Evolutionary conservation across 371 early-diverging fungal species (phyloP).

Genomic region (Capniomyces stellatus): DNA sequence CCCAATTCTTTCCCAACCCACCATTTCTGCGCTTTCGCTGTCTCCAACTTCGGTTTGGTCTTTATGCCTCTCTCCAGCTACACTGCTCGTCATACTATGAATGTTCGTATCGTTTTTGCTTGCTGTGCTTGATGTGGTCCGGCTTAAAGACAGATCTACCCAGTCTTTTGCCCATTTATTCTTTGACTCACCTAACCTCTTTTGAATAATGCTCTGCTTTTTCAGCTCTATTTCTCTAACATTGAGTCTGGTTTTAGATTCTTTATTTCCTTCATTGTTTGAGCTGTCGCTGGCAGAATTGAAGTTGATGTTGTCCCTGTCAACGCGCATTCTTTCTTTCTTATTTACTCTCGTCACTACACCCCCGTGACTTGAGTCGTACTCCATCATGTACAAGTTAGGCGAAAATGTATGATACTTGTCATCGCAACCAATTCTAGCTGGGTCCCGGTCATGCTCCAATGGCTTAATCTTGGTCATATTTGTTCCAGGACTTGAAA

Average conservation of each 20-base stretch:
- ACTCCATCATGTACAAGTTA: neutral
- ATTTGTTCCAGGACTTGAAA: too few relatives aligned
- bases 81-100: neutral
- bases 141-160: neutral
- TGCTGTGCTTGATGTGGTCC: neutral
- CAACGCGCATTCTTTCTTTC: too few relatives aligned
- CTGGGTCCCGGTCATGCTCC: too few relatives aligned
- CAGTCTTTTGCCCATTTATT: neutral
- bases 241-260: neutral
- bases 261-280: neutral
- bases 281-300: too few relatives aligned
- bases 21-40: neutral
- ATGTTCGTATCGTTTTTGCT: neutral
- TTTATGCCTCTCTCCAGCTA: neutral
- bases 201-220: neutral
- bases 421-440: too few relatives aligned
- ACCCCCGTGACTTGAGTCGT: neutral
- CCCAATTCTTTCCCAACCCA: neutral
- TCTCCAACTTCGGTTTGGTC: neutral
- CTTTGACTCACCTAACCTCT: neutral
- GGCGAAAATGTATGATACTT: too few relatives aligned
- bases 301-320: too few relatives aligned
- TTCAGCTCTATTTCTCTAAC: neutral
- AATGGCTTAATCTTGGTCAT: too few relatives aligned
- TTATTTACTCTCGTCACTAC: neutral